Base-by-base conservation (phyloP, 805 yeast species). In the Pichia exigua region DNA sequence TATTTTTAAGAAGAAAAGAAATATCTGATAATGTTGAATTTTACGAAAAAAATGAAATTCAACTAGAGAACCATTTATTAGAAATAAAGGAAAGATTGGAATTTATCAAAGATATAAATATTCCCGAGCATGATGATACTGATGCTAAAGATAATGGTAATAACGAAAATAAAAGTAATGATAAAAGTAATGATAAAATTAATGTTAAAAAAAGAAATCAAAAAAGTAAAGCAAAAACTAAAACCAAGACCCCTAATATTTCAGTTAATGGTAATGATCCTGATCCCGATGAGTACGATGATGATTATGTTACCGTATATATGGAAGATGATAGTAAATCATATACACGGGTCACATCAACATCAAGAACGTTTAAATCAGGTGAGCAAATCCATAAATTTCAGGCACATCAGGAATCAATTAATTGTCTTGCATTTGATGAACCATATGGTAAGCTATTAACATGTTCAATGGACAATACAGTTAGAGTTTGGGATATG, bases 401-500 rank as follows among this genome's bases (percentile, higher is more conserved):
- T 44, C 62, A 71, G 17, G 81, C 82, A 1, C 87, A 83, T 59
- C 72, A 71, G 4, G 79, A 74, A 44, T 56, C 77, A 2, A 70
- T 86, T 22, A 74, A 79, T 1, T 73, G 81, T 35, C 62, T 85
- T 53, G 90, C 82, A 56, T 85, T 85, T 62, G 89, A 85, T 61
- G 71, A 76, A 24, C 92, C 92, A 15, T 85, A 82, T 65, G 91
- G 90, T 2, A 81, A 81, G 1, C 59, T 88, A 65, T 91, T 89
- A 2, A 78, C 91, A 17, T 88, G 96, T 0, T 79, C 89, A 13
- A 68, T 81, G 58, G 96, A 89, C 63, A 87, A 83, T 62, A 79
- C 85, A 0, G 84, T 89, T 4, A 76, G 84, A 56, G 85, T 90
- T 5, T 90, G 96, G 96, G 95, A 90, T 69, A 66, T 85, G 59